phyloP scores from a whole-genome alignment of 2,329 filamentous ascomycete genomes.

The Fonsecaea pugnacius region DNA sequence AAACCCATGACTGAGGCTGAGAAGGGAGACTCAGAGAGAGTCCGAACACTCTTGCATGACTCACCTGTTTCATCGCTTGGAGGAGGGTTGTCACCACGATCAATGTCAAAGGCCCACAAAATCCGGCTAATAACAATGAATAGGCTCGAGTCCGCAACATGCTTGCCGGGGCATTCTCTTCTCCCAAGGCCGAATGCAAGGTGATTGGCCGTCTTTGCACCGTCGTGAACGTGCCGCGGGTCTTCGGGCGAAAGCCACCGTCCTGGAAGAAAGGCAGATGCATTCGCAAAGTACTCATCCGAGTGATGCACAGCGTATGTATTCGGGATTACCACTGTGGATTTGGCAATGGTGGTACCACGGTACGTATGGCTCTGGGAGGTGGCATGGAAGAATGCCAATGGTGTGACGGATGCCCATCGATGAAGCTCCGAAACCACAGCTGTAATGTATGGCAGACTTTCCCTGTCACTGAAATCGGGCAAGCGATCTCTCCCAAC shows the following conservation, averaged over 20 bases:
- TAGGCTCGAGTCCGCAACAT: conserved; percentile 44
- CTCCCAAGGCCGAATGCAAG: conserved; percentile 62
- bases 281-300: conserved; percentile 46
- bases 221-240: not conserved
- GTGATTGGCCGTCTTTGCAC: conserved; percentile 50
- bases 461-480: conserved; percentile 44
- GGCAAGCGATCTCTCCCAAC: conserved; percentile 46
- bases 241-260: conserved; percentile 46
- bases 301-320: conserved; percentile 37
- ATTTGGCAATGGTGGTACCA: conserved; percentile 55
- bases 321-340: conserved; percentile 41
- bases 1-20: not conserved
- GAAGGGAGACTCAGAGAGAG: not conserved
- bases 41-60: not conserved
- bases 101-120: conserved; percentile 34
- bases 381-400: conserved; percentile 41
- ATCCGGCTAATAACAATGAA: conserved; percentile 62
- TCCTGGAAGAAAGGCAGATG: conserved; percentile 49
- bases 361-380: conserved; percentile 53
- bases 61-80: conserved; percentile 11
- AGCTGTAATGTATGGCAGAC: conserved; percentile 45
- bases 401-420: conserved; percentile 44
- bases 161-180: conserved; percentile 48
- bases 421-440: conserved; percentile 46
- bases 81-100: conserved; percentile 1